Percentiles rank a stretch among this genome's conserved stretches.
Evolutionary conservation across 306 rosid genomes (phyloP).

Genomic region (Acacia acuminata): DNA sequence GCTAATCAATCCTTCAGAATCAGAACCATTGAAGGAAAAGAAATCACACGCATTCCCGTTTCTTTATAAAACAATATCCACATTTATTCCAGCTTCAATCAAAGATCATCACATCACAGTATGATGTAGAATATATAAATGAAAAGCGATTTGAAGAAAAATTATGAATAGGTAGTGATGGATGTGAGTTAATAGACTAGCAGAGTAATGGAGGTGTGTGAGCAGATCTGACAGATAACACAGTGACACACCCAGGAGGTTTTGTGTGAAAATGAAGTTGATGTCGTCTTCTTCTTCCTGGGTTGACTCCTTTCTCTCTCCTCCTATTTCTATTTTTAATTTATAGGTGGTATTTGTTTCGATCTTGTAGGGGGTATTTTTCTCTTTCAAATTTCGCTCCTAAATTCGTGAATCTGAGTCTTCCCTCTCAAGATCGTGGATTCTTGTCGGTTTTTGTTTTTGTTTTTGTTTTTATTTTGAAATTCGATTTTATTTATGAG

Average conservation of each 20-base stretch:
- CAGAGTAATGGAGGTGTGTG: not conserved
- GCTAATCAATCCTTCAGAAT: slow-evolving; percentile 11
- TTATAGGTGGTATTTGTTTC: not conserved
- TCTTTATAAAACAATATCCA: not conserved
- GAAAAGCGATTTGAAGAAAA: not conserved
- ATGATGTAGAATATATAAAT: not conserved
- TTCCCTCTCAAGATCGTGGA: not conserved
- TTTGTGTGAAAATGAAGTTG: slow-evolving; percentile 36
- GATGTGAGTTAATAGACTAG: not conserved
- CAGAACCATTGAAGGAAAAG: not conserved
- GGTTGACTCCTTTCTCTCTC: not conserved
- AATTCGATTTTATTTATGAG: not conserved
- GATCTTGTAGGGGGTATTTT: not conserved
- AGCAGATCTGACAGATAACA: slow-evolving; percentile 38
- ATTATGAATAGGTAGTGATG: not conserved
- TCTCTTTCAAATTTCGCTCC: slow-evolving; percentile 27
- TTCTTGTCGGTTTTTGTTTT: not conserved
- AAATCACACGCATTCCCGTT: slow-evolving; percentile 28
- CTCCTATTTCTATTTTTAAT: not conserved
- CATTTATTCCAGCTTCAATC: slow-evolving; percentile 25
- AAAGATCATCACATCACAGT: not conserved
- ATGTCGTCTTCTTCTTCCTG: slow-evolving; percentile 7
- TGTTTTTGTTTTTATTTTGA: not conserved
- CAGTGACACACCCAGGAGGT: slow-evolving; percentile 2
- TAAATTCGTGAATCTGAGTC: slow-evolving; percentile 29